phyloP scores from a whole-genome alignment of 805 yeast genomes.

The Sugiyamaella valdiviana region DNA sequence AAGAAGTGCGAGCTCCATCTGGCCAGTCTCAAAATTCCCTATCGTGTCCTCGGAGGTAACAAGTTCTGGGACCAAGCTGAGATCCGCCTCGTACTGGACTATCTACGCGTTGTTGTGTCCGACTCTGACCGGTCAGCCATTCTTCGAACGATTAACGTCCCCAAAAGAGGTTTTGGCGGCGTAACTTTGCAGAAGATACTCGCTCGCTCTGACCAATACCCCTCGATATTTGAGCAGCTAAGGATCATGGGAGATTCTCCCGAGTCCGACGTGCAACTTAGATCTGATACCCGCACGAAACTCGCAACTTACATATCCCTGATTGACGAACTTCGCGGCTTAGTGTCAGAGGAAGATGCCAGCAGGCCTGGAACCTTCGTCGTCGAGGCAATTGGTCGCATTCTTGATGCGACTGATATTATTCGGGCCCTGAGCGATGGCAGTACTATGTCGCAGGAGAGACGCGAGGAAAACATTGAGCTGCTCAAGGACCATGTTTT shows the following conservation, averaged over 20 bases:
- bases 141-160: conserved; percentile 50
- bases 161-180: conserved; percentile 64
- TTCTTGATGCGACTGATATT: conserved; percentile 7
- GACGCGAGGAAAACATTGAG: conserved; percentile 6
- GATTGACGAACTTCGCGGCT: conserved; percentile 5
- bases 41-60: conserved; percentile 60
- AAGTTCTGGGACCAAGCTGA: conserved; percentile 79
- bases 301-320: conserved; percentile 5
- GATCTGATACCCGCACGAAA: neutral
- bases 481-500: neutral
- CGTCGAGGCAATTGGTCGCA: conserved; percentile 4
- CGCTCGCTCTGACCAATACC: conserved; percentile 1
- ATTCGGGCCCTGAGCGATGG: conserved; percentile 1
- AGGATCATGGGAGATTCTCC: neutral
- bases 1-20: conserved; percentile 60
- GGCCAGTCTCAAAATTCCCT: conserved; percentile 51
- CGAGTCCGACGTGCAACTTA: neutral
- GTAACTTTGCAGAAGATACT: conserved; percentile 38
- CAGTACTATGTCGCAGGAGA: neutral
- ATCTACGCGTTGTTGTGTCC: conserved; percentile 55
- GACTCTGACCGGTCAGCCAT: conserved; percentile 56
- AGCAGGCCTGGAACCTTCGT: neutral
- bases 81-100: conserved; percentile 55
- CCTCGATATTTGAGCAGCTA: conserved; percentile 9
- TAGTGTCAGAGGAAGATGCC: neutral